Percentiles rank a stretch among this genome's conserved stretches.
Conservation (phyloP, 2,329 filamentous ascomycete genomes). For the Knufia fluminis region DNA sequence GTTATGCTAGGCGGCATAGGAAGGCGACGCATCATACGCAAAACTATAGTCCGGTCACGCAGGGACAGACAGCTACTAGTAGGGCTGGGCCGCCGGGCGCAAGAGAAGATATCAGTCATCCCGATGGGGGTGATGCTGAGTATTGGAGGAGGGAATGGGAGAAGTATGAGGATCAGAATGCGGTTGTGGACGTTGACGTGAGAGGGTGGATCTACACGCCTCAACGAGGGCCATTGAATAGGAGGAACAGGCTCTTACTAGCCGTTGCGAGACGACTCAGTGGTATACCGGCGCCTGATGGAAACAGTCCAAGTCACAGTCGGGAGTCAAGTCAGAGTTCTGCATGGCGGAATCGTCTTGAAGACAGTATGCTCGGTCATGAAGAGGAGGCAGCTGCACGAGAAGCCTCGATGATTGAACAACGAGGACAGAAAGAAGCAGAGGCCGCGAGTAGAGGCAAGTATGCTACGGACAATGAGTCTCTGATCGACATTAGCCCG, state of each 20-base stretch:
- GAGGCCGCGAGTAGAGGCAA: slow-evolving; percentile 60
- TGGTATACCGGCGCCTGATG: slow-evolving; percentile 63
- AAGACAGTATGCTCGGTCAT: slow-evolving; percentile 43
- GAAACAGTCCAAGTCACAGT: slow-evolving; percentile 34
- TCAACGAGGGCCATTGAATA: slow-evolving; percentile 71
- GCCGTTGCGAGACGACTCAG: slow-evolving; percentile 80
- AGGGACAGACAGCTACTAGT: no score
- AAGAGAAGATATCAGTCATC: slow-evolving; percentile 32
- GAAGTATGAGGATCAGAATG: slow-evolving; percentile 67
- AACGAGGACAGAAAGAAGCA: slow-evolving; percentile 60
- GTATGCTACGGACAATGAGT: slow-evolving; percentile 39
- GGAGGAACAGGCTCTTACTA: slow-evolving; percentile 78
- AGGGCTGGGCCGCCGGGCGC: slow-evolving; percentile 24
- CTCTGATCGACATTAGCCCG: slow-evolving; percentile 35
- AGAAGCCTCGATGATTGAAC: slow-evolving; percentile 69
- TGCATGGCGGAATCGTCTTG: slow-evolving; percentile 28
- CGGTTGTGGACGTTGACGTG: slow-evolving; percentile 87
- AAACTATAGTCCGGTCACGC: no score
- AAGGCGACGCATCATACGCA: slow-evolving; percentile 30
- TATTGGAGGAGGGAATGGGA: slow-evolving; percentile 76
- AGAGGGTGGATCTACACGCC: slow-evolving; percentile 91
- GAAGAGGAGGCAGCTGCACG: slow-evolving; percentile 60
- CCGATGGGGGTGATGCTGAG: slow-evolving; percentile 52
- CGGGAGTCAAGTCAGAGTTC: slow-evolving; percentile 36
- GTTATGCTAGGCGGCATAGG: slow-evolving; percentile 70